Evolutionary conservation across 176 grass and related monocot species (phyloP).

Genomic region (Bonia amplexicaulis): DNA sequence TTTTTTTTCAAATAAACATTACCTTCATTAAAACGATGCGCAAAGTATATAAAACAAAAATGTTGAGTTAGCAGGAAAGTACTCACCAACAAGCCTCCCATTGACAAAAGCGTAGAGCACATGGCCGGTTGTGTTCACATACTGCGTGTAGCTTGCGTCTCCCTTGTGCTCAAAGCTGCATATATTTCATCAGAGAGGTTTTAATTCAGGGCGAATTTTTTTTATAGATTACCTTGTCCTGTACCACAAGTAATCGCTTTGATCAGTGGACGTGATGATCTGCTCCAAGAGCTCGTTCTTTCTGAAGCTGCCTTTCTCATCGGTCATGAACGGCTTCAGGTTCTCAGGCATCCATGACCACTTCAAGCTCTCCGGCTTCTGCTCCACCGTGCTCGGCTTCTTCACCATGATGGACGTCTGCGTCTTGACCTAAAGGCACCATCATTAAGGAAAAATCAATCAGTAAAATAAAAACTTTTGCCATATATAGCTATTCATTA

Average conservation of each 20-base stretch:
- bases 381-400: conserved; percentile 20
- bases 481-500: too few species aligned
- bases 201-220: neutral
- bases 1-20: neutral
- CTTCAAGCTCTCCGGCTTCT: neutral
- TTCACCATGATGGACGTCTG: conserved; percentile 79
- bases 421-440: conserved; percentile 33
- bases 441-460: neutral
- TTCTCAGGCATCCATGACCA: conserved; percentile 65
- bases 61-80: neutral
- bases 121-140: conserved; percentile 43
- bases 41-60: neutral
- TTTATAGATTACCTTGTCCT: conserved; percentile 47
- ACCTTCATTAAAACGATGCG: neutral
- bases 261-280: conserved; percentile 40
- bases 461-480: neutral
- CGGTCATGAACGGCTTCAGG: conserved; percentile 41
- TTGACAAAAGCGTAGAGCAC: conserved; percentile 47
- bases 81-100: conserved; percentile 37
- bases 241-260: conserved; percentile 92
- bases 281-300: conserved; percentile 34
- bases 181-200: neutral
- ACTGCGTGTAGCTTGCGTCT: conserved; percentile 19
- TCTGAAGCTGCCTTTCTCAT: conserved; percentile 27
- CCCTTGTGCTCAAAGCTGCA: conserved; percentile 37